These are phyloP conservation scores for Neopestalotiopsis rosae DNA, from an alignment of 2,329 filamentous ascomycete genomes.

Conservation along the genomic window DNA sequence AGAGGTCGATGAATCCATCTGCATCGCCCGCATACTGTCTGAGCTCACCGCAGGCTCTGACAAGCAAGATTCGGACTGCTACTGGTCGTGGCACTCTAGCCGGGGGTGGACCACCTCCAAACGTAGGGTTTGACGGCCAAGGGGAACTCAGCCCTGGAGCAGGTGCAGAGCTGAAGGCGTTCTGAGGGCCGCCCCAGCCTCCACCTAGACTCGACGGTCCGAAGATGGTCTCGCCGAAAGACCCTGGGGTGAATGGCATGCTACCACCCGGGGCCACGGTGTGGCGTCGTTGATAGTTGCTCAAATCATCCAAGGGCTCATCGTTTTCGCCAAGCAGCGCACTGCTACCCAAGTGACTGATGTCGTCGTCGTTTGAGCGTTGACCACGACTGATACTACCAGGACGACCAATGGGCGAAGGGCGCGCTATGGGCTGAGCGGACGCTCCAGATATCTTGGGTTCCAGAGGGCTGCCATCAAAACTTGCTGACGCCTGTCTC, in stretches of 20 bases:
- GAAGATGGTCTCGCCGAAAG: slow-evolving; percentile 49
- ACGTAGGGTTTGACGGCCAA: slow-evolving; percentile 38
- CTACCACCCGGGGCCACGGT: slow-evolving; percentile 58
- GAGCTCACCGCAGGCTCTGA: slow-evolving; percentile 75
- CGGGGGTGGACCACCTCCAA: slow-evolving; percentile 35
- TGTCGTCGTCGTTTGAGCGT: slow-evolving; percentile 48
- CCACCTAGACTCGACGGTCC: slow-evolving; percentile 30
- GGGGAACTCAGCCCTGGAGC: slow-evolving; percentile 53
- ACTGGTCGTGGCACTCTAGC: slow-evolving; percentile 67
- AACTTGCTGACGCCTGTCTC: slow-evolving; percentile 75
- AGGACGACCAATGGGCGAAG: slow-evolving; percentile 86
- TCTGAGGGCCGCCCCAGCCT: slow-evolving; percentile 45
- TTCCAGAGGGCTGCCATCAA: slow-evolving; percentile 56
- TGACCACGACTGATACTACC: slow-evolving; percentile 70
- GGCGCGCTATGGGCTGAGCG: slow-evolving; percentile 78
- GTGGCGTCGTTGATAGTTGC: slow-evolving; percentile 46
- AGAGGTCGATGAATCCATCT: slow-evolving; percentile 74
- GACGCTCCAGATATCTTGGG: slow-evolving; percentile 43
- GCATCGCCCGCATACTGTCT: slow-evolving; percentile 47
- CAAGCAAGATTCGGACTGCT: slow-evolving; percentile 74
- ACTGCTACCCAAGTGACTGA: slow-evolving; percentile 87
- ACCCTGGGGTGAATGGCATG: slow-evolving; percentile 45
- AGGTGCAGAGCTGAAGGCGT: slow-evolving; percentile 40
- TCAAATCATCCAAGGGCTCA: slow-evolving; percentile 52
- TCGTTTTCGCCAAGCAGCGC: slow-evolving; percentile 81